phyloP scores from a whole-genome alignment of 345 rosid genomes.

The Trapa incisa region DNA sequence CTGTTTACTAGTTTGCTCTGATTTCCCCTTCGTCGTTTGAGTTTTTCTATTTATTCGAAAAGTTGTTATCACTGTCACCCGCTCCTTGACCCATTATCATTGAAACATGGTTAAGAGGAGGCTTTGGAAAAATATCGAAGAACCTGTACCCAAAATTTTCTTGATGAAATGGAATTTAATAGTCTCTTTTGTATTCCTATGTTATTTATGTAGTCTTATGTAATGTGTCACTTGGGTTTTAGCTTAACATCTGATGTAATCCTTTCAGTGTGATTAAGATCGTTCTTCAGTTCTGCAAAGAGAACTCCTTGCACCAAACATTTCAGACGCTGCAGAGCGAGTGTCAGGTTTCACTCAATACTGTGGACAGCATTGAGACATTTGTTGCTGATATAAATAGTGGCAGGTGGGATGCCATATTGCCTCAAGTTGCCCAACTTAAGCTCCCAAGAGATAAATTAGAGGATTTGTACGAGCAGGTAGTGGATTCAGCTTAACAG shows the following conservation, averaged over 20 bases:
- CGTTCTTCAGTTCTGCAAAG: slow-evolving; percentile 97
- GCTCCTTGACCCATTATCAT: background rate
- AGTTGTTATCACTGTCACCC: background rate
- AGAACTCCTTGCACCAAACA: slow-evolving; percentile 83
- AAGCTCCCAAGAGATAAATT: slow-evolving; percentile 84
- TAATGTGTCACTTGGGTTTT: background rate
- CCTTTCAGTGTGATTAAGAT: slow-evolving; percentile 78
- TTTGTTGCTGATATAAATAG: slow-evolving; percentile 78
- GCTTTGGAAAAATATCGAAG: too few species aligned
- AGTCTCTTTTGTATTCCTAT: too few species aligned
- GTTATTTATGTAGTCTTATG: background rate
- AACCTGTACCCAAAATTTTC: too few species aligned
- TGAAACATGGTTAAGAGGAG: too few species aligned
- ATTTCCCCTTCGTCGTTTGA: background rate
- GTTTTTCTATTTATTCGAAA: background rate
- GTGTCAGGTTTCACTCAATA: slow-evolving; percentile 88
- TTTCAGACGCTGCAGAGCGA: slow-evolving; percentile 88
- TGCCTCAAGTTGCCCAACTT: slow-evolving; percentile 93
- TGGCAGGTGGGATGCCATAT: slow-evolving; percentile 86
- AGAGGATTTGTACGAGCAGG: slow-evolving; percentile 95
- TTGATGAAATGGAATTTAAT: too few species aligned
- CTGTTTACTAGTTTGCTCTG: background rate
- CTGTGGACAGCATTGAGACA: slow-evolving; percentile 88
- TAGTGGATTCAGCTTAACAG: slow-evolving; percentile 6
- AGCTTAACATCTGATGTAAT: background rate